These are phyloP conservation scores for Catharanthus roseus DNA, from an alignment of 257 asterid species.

Conservation along the genomic window DNA sequence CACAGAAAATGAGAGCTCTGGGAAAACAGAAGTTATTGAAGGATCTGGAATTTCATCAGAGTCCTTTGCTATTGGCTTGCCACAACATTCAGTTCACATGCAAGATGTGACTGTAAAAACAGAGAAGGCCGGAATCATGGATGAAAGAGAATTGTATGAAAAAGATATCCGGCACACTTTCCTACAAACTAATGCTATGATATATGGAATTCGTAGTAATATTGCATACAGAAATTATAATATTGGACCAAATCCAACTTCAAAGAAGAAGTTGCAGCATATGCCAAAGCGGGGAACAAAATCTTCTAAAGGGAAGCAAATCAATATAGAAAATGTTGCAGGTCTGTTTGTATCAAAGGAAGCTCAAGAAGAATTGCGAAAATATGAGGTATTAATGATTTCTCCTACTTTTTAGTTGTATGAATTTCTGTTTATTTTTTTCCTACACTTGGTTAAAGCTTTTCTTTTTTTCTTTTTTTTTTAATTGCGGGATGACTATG, in stretches of 20 bases:
- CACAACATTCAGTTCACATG: slow-evolving; percentile 24
- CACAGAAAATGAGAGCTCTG: slow-evolving; percentile 25
- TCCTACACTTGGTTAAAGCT: background rate
- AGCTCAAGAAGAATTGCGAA: slow-evolving; percentile 61
- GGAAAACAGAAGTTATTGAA: slow-evolving; percentile 20
- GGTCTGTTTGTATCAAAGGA: slow-evolving; percentile 58
- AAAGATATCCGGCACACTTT: slow-evolving; percentile 35
- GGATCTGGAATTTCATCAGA: slow-evolving; percentile 31
- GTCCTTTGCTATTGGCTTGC: slow-evolving; percentile 17
- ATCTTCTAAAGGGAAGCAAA: slow-evolving; percentile 43
- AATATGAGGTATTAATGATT: slow-evolving; percentile 48
- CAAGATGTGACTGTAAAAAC: slow-evolving; percentile 24
- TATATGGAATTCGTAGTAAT: slow-evolving; percentile 56
- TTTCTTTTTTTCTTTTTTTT: slow-evolving; percentile 5
- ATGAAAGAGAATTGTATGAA: slow-evolving; percentile 21
- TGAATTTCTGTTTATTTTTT: background rate
- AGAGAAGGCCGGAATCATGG: slow-evolving; percentile 31
- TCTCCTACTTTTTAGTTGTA: background rate
- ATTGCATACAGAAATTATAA: slow-evolving; percentile 49
- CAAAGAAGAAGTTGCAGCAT: slow-evolving; percentile 53
- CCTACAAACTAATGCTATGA: slow-evolving; percentile 44
- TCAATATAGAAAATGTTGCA: slow-evolving; percentile 48
- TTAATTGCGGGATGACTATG: too few relatives aligned
- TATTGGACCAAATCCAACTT: slow-evolving; percentile 41
- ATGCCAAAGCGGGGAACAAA: slow-evolving; percentile 38